Conservation (phyloP, 2,329 filamentous ascomycete species). For the Byssothecium circinans region DNA sequence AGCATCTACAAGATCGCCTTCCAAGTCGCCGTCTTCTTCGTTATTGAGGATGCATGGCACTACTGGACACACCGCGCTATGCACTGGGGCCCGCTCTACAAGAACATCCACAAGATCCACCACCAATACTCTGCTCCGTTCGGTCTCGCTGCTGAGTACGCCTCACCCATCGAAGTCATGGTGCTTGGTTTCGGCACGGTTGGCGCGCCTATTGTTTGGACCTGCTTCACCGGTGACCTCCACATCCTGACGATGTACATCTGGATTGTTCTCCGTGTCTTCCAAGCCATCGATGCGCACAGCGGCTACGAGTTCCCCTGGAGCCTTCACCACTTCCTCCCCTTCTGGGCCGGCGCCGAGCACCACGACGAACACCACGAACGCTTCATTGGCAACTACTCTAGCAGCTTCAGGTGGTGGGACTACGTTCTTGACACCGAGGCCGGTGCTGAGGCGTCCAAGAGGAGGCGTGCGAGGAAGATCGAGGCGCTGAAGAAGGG, state of each 20-base stretch:
- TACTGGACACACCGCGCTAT: slow-evolving; percentile 94
- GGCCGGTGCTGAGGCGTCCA: slow-evolving; percentile 82
- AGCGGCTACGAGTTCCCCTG: slow-evolving; percentile 98
- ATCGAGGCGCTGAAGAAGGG: slow-evolving; percentile 71
- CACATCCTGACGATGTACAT: slow-evolving; percentile 97
- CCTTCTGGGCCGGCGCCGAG: slow-evolving; percentile 96
- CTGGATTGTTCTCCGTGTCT: slow-evolving; percentile 90
- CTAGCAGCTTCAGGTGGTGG: slow-evolving; percentile 99
- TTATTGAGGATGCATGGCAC: slow-evolving; percentile 96
- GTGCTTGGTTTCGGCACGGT: slow-evolving; percentile 87
- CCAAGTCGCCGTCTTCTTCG: slow-evolving; percentile 92
- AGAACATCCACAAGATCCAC: slow-evolving; percentile 97
- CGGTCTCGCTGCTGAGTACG: slow-evolving; percentile 94
- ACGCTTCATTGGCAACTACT: slow-evolving; percentile 97
- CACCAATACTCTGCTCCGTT: slow-evolving; percentile 98
- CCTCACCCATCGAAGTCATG: slow-evolving; percentile 96
- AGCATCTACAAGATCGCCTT: slow-evolving; percentile 80
- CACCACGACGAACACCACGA: slow-evolving; percentile 98
- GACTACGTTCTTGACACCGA: slow-evolving; percentile 93
- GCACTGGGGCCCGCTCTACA: slow-evolving; percentile 95
- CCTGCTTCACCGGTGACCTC: slow-evolving; percentile 78
- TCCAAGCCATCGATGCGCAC: slow-evolving; percentile 97
- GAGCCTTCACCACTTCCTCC: slow-evolving; percentile 91
- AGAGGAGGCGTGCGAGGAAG: slow-evolving; percentile 80
- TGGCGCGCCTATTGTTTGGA: slow-evolving; percentile 79